These are phyloP conservation scores for Brasilioporus rufonigricans DNA, from an alignment of 768 basidiomycete genomes.

Conservation along the genomic window DNA sequence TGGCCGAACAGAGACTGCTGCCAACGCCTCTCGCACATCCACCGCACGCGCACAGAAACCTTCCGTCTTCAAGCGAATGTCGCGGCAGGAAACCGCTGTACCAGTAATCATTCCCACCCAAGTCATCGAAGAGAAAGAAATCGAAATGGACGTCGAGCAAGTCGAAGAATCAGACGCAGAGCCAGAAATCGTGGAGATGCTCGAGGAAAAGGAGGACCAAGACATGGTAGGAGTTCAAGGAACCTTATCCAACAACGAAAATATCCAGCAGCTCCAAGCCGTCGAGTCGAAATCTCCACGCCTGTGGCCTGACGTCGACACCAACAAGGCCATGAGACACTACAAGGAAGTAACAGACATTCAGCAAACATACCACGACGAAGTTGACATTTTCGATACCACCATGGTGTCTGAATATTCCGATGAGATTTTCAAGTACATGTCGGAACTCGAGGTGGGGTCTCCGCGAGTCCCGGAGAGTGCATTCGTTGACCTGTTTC, in stretches of 20 bases:
- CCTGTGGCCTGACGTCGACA: constrained; percentile 74
- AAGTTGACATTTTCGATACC: constrained; percentile 68
- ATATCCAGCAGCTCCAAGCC: constrained; percentile 36
- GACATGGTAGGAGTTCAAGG: constrained; percentile 55
- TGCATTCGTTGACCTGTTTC: constrained; percentile 21
- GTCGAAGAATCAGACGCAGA: constrained; percentile 35
- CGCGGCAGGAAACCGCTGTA: constrained; percentile 39
- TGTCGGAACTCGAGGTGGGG: constrained; percentile 88
- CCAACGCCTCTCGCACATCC: constrained; percentile 39
- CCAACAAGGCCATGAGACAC: constrained; percentile 57
- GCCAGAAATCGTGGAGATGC: constrained; percentile 37
- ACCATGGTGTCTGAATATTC: constrained; percentile 98
- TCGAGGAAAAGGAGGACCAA: constrained; percentile 58
- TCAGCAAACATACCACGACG: constrained; percentile 60
- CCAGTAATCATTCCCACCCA: constrained; percentile 41
- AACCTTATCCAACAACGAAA: constrained; percentile 45
- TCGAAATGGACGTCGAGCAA: constrained; percentile 64
- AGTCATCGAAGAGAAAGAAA: constrained; percentile 47
- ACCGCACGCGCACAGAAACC: constrained; percentile 26
- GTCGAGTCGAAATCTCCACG: constrained; percentile 44
- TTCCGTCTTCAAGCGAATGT: constrained; percentile 42
- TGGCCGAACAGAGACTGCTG: constrained; percentile 45
- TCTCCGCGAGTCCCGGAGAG: not conserved
- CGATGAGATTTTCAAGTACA: constrained; percentile 98
- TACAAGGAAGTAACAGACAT: constrained; percentile 64